These are phyloP conservation scores for Debaryomyces psychrophilus DNA, from an alignment of 1,139 yeast species.

Conservation along the genomic window DNA sequence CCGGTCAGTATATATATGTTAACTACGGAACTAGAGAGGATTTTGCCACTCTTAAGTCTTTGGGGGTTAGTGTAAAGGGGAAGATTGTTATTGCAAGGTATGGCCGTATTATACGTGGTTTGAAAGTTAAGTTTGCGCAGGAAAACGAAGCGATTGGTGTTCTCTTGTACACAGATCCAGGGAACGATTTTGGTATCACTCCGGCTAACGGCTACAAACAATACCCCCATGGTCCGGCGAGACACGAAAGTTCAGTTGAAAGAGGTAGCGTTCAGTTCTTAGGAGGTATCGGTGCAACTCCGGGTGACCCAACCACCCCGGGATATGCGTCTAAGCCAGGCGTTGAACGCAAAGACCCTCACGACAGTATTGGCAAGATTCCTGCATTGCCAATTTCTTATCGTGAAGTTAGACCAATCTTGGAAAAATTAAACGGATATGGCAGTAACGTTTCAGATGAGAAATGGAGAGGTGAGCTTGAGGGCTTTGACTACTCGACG, in stretches of 20 bases:
- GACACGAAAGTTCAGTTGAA: conserved; percentile 62
- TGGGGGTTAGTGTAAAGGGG: conserved; percentile 43
- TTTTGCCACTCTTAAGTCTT: conserved; percentile 34
- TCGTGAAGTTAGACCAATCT: conserved; percentile 50
- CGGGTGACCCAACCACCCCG: conserved; percentile 93
- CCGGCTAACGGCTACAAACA: conserved; percentile 48
- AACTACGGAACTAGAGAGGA: conserved; percentile 46
- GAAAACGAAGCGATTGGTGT: conserved; percentile 51
- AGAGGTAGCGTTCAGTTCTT: conserved; percentile 84
- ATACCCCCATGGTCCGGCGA: conserved; percentile 51
- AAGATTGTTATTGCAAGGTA: conserved; percentile 48
- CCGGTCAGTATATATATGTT: conserved; percentile 47
- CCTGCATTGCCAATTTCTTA: conserved; percentile 52
- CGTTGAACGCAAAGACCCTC: conserved; percentile 46
- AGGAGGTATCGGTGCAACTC: conserved; percentile 58
- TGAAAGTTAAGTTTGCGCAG: conserved; percentile 52
- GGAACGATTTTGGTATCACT: conserved; percentile 47
- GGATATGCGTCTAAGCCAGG: conserved; percentile 72
- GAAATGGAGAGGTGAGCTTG: conserved; percentile 46
- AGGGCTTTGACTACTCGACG: conserved; percentile 43
- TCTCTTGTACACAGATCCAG: conserved; percentile 48
- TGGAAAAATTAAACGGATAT: conserved; percentile 45
- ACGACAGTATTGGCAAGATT: conserved; percentile 45
- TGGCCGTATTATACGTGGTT: conserved; percentile 47
- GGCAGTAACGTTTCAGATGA: conserved; percentile 33